Evolutionary conservation across 371 early-diverging fungal genomes (phyloP).

Genomic region (Mucor plumbeus): DNA sequence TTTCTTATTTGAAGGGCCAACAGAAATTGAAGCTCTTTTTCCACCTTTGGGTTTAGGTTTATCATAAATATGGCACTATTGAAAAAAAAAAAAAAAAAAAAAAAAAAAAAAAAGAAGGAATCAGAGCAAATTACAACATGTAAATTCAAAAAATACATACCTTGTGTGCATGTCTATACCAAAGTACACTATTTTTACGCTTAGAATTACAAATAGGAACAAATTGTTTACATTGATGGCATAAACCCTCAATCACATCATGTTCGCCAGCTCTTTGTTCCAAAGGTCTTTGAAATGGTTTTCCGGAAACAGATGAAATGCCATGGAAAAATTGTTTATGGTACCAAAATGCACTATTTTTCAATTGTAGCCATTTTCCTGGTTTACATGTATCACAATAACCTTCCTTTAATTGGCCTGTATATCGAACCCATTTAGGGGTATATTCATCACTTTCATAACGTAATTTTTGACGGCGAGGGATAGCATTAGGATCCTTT

Average conservation of each 20-base stretch:
- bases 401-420: constrained; percentile 84
- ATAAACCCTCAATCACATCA: constrained; percentile 79
- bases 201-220: constrained; percentile 80
- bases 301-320: constrained; percentile 88
- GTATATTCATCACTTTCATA: constrained; percentile 85
- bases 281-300: constrained; percentile 74
- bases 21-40: constrained; percentile 14
- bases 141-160: constrained; percentile 18
- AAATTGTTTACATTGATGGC: constrained; percentile 87
- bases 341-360: constrained; percentile 94
- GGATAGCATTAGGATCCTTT: constrained; percentile 39
- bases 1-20: not conserved
- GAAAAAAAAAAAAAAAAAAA: not conserved
- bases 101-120: too few relatives aligned
- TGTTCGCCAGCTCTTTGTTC: constrained; percentile 65
- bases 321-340: constrained; percentile 92
- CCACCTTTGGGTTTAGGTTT: constrained; percentile 62
- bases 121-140: not conserved
- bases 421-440: constrained; percentile 84
- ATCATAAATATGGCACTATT: constrained; percentile 76
- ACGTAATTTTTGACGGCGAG: constrained; percentile 70
- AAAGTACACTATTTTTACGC: constrained; percentile 77
- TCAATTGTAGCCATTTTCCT: constrained; percentile 91
- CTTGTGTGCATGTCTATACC: constrained; percentile 92
- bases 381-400: constrained; percentile 86